phyloP scores from a whole-genome alignment of 23 red algal genomes.

The Agarophyton chilense region DNA sequence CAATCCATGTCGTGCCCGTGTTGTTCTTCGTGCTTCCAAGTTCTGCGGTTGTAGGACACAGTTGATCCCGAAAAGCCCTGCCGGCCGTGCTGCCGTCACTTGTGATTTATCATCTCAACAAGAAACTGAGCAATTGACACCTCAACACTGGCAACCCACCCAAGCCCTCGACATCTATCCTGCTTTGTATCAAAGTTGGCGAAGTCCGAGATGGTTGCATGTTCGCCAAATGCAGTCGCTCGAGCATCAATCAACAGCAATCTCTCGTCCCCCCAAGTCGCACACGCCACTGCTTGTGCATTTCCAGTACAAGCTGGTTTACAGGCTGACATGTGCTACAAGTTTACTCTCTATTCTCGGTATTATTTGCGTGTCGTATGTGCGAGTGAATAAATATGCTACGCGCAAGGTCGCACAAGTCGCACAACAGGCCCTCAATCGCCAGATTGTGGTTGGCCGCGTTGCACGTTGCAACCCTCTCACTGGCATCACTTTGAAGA shows the following conservation, averaged over 20 bases:
- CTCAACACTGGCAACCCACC: neutral
- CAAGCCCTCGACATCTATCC: neutral
- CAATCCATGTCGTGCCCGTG: neutral
- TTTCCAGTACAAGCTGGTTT: neutral
- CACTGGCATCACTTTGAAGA: conserved; percentile 34
- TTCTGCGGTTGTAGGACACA: neutral
- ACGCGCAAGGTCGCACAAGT: neutral
- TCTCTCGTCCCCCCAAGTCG: neutral
- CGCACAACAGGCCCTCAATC: neutral
- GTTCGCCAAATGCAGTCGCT: neutral
- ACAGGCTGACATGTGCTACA: neutral
- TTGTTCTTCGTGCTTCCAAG: neutral
- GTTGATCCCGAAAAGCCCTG: neutral
- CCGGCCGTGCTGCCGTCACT: neutral
- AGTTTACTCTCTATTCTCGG: neutral
- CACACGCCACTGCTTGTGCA: neutral
- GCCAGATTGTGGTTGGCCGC: conserved; percentile 24
- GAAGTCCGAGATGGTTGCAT: neutral
- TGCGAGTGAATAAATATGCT: neutral
- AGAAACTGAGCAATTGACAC: neutral
- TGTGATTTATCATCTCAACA: neutral
- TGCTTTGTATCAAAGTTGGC: neutral
- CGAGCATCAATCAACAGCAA: neutral
- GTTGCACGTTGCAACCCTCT: conserved; percentile 42
- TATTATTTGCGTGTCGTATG: neutral